phyloP scores from a whole-genome alignment of 2,329 filamentous ascomycete species.

The Penicillium sp. region DNA sequence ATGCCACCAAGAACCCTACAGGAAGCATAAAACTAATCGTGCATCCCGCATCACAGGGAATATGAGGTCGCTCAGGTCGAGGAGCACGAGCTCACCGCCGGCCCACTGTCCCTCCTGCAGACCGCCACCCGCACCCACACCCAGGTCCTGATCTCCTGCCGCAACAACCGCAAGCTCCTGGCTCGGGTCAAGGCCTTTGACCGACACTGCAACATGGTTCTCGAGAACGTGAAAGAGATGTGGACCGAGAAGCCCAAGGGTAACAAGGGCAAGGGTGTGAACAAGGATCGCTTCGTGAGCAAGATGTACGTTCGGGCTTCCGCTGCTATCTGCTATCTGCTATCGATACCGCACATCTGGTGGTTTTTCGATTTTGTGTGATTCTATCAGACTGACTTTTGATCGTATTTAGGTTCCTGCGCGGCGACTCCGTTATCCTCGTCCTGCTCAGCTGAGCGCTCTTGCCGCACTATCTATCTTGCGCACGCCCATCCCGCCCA shows the following conservation, averaged over 20 bases:
- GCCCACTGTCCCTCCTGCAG: constrained; percentile 89
- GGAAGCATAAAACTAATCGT: constrained; percentile 20
- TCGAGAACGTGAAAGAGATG: constrained; percentile 98
- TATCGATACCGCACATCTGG: neutral
- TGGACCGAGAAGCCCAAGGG: constrained; percentile 93
- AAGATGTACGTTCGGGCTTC: constrained; percentile 70
- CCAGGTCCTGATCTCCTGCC: constrained; percentile 94
- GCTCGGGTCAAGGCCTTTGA: constrained; percentile 98
- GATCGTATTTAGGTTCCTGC: constrained; percentile 63
- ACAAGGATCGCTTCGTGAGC: constrained; percentile 97
- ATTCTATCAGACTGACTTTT: neutral
- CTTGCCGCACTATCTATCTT: constrained; percentile 7
- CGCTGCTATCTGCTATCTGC: neutral
- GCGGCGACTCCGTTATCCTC: constrained; percentile 84
- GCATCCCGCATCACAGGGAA: constrained; percentile 57
- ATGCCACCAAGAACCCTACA: constrained; percentile 14
- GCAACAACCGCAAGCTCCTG: constrained; percentile 97
- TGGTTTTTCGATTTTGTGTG: neutral
- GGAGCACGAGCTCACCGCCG: constrained; percentile 75
- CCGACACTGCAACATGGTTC: constrained; percentile 97
- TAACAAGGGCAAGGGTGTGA: constrained; percentile 88
- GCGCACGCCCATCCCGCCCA: constrained; percentile 13
- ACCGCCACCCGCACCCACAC: constrained; percentile 92
- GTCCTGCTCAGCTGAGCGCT: constrained; percentile 70
- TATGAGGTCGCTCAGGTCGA: constrained; percentile 84